Percentiles rank a stretch among this genome's conserved stretches.
These are phyloP conservation scores for Termitomyces heimii DNA, from an alignment of 768 basidiomycete species.

Conservation along the genomic window DNA sequence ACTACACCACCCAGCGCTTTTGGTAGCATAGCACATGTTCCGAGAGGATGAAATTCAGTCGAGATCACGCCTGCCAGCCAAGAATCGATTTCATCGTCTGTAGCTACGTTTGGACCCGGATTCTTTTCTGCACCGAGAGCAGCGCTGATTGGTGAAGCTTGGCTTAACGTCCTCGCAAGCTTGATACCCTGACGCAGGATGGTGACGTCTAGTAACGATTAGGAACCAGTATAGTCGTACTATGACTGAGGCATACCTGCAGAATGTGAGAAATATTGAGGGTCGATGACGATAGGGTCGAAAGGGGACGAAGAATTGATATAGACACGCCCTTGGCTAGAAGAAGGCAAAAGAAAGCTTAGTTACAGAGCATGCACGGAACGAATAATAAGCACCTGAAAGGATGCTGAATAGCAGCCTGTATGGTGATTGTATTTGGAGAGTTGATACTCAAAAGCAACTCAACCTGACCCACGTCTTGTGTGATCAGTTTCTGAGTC, in stretches of 20 bases:
- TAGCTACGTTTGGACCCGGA: constrained; percentile 44
- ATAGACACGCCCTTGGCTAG: constrained; percentile 51
- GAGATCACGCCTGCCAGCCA: constrained; percentile 39
- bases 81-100: constrained; percentile 50
- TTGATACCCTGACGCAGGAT: constrained; percentile 56
- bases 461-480: constrained; percentile 49
- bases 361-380: neutral
- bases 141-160: constrained; percentile 42
- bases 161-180: constrained; percentile 50
- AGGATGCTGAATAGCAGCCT: constrained; percentile 63
- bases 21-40: constrained; percentile 55
- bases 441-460: constrained; percentile 40
- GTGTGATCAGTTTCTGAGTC: constrained; percentile 31
- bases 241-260: constrained; percentile 28
- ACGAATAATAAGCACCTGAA: constrained; percentile 30
- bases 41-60: constrained; percentile 59
- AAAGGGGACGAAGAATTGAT: constrained; percentile 58
- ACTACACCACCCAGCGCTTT: constrained; percentile 52
- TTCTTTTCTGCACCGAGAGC: constrained; percentile 37
- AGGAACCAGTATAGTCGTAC: neutral
- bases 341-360: constrained; percentile 1
- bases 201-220: constrained; percentile 26
- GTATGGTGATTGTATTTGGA: constrained; percentile 40
- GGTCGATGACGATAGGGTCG: constrained; percentile 57
- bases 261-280: constrained; percentile 53